Evolutionary conservation across 139 green algal genomes (phyloP).

Genomic region (Coelastrella sp.): DNA sequence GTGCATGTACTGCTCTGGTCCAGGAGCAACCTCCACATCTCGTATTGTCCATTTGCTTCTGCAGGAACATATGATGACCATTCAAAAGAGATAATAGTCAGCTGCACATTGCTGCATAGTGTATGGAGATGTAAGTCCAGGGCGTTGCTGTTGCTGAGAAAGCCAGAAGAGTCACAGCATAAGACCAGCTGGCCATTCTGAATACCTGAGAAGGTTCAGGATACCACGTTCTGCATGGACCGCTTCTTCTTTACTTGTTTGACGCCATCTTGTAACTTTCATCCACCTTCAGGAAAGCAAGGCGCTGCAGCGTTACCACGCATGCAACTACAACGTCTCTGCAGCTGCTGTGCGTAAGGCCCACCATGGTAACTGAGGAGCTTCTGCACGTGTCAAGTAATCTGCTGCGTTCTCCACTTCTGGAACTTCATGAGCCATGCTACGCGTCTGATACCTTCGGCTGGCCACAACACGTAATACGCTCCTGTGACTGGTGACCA

Average conservation of each 20-base stretch:
- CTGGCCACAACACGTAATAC: background rate
- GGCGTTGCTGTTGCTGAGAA: background rate
- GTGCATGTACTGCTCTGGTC: conserved; percentile 77
- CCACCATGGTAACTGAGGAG: conserved; percentile 24
- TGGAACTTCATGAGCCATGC: background rate
- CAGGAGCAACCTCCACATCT: conserved; percentile 60
- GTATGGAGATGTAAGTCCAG: too few relatives aligned
- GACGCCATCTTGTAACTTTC: conserved; percentile 63
- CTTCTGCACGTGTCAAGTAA: background rate
- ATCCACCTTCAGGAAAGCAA: conserved; percentile 44
- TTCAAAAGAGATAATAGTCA: too few relatives aligned
- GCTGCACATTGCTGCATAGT: too few relatives aligned
- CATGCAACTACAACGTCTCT: too few relatives aligned
- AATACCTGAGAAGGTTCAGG: conserved; percentile 47
- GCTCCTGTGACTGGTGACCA: background rate
- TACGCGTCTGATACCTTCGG: too few relatives aligned
- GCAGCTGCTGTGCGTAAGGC: too few relatives aligned
- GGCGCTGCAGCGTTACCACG: too few relatives aligned
- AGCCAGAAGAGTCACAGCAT: background rate
- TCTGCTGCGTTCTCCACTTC: background rate
- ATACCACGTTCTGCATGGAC: conserved; percentile 58
- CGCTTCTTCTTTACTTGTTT: conserved; percentile 62
- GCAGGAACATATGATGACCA: background rate
- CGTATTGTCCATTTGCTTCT: conserved; percentile 48
- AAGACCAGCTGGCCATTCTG: background rate